Evolutionary conservation across 306 rosid genomes (phyloP).

Genomic region (Cotoneaster glaucophyllus): DNA sequence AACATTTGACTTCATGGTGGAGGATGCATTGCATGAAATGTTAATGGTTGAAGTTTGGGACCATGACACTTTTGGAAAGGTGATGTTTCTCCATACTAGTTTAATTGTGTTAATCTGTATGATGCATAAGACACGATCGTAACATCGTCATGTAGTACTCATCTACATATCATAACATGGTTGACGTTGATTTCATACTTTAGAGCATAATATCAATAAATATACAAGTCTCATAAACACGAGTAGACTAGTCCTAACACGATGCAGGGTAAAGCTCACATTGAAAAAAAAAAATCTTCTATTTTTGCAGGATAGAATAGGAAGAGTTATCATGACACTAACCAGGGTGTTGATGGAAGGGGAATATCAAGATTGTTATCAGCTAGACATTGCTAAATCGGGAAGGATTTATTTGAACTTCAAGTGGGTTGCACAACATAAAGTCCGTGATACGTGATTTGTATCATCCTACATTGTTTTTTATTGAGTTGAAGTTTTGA

Average conservation of each 20-base stretch:
- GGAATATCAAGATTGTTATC: conserved; percentile 49
- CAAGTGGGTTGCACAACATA: conserved; percentile 68
- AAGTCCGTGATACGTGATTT: conserved; percentile 33
- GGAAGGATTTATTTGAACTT: conserved; percentile 53
- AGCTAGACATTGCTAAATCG: conserved; percentile 59
- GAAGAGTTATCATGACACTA: conserved; percentile 69
- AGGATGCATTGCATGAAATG: conserved; percentile 88
- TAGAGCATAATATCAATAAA: no score
- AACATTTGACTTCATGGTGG: conserved; percentile 93
- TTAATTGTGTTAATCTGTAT: neutral
- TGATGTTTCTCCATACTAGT: conserved; percentile 23
- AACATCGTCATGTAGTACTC: neutral
- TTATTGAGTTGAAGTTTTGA: neutral
- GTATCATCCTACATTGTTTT: neutral
- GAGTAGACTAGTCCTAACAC: no score
- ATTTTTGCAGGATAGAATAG: conserved; percentile 60
- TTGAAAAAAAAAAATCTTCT: neutral
- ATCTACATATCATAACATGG: neutral
- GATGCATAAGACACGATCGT: neutral
- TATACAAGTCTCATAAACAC: no score
- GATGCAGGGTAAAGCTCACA: neutral
- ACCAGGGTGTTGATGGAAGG: conserved; percentile 70
- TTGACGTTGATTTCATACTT: neutral
- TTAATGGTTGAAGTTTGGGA: conserved; percentile 77
- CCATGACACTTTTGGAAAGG: conserved; percentile 95